Evolutionary conservation across 495 filamentous ascomycete genomes (phyloP).

Genomic region (Podospora fimiseda): DNA sequence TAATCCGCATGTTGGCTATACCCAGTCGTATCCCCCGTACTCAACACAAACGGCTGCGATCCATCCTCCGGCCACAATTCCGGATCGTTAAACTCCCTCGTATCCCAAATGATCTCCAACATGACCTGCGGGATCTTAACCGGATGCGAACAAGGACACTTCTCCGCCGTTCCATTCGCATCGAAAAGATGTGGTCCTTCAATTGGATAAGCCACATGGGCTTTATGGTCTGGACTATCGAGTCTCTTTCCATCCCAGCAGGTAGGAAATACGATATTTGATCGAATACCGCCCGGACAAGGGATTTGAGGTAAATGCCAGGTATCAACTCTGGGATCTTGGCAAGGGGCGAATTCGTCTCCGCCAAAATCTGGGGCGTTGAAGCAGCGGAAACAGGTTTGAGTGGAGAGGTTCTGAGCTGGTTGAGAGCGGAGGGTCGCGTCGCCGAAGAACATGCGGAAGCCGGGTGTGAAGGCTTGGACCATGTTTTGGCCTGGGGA

Average conservation of each 20-base stretch:
- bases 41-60: constrained; percentile 40
- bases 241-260: constrained; percentile 62
- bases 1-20: constrained; percentile 38
- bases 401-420: constrained; percentile 16
- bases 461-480: constrained; percentile 6
- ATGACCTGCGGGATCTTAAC: constrained; percentile 54
- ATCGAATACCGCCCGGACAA: constrained; percentile 9
- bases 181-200: constrained; percentile 34
- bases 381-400: constrained; percentile 36
- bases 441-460: constrained; percentile 24
- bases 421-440: constrained; percentile 19
- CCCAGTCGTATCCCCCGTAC: constrained; percentile 33
- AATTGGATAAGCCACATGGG: constrained; percentile 55
- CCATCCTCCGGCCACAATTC: constrained; percentile 36
- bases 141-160: constrained; percentile 50
- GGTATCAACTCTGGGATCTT: constrained; percentile 22
- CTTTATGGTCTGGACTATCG: constrained; percentile 48
- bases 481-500: not conserved
- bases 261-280: not conserved
- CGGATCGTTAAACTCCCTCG: constrained; percentile 32
- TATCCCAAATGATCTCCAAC: constrained; percentile 50
- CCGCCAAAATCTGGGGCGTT: constrained; percentile 27
- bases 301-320: constrained; percentile 18
- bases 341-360: constrained; percentile 25
- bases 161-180: constrained; percentile 29